A percentile compares a stretch with the other conserved stretches of the same genome.
Conservation (phyloP, 352 stramenopile genomes). For the Pythium coloratum region DNA sequence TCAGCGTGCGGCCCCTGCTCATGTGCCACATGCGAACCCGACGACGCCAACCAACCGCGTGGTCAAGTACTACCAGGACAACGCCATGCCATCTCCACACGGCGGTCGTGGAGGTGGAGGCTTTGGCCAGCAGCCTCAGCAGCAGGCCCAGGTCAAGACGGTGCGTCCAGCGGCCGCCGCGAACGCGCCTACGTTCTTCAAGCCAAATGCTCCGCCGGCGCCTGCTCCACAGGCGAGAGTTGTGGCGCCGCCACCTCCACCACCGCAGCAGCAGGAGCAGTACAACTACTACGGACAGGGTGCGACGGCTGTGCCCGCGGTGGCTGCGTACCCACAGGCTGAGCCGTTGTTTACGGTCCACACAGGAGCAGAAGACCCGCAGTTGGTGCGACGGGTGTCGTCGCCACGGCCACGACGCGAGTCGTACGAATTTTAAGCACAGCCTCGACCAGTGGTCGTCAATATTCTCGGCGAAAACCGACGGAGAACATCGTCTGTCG, state of each 20-base stretch:
- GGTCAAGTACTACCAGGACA: constrained; percentile 33
- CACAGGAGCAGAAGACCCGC: constrained; percentile 16
- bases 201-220: constrained; percentile 11
- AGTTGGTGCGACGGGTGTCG: constrained; percentile 24
- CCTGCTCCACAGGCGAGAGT: constrained; percentile 4
- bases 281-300: constrained; percentile 17
- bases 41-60: constrained; percentile 28
- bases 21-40: constrained; percentile 14
- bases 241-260: neutral
- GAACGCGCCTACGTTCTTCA: constrained; percentile 29
- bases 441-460: neutral
- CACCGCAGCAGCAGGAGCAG: constrained; percentile 11
- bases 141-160: constrained; percentile 18
- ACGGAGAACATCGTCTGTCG: neutral
- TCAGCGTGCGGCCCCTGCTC: constrained; percentile 5
- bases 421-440: constrained; percentile 40
- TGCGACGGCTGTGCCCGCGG: neutral
- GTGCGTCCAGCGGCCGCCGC: constrained; percentile 24
- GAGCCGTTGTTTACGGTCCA: constrained; percentile 23
- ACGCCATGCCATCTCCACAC: constrained; percentile 25
- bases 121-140: constrained; percentile 13
- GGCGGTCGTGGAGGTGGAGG: constrained; percentile 9
- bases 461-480: neutral
- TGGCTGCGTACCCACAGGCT: constrained; percentile 12
- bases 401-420: constrained; percentile 37